Conservation (phyloP, 2,329 filamentous ascomycete genomes). For the Colletotrichum falcatum region DNA sequence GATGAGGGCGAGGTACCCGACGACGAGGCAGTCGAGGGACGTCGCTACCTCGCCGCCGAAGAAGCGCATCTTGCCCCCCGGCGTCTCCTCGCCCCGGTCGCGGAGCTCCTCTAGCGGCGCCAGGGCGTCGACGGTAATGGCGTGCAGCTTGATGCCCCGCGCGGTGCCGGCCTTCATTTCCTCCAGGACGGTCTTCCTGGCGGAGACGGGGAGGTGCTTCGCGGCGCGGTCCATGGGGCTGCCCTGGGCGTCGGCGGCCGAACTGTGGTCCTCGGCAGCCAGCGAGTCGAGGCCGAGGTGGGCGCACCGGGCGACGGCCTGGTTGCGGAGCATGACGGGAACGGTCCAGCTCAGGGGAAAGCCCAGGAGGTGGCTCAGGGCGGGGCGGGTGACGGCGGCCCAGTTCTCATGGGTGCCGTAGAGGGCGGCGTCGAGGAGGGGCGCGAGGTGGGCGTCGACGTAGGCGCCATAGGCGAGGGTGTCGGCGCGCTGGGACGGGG, state of each 20-base stretch:
- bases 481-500: conserved; percentile 58
- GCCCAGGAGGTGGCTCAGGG: conserved; percentile 82
- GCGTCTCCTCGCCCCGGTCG: conserved; percentile 45
- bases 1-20: conserved; percentile 84
- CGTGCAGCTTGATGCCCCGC: conserved; percentile 80
- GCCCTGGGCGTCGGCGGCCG: conserved; percentile 45
- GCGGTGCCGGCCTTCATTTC: conserved; percentile 78
- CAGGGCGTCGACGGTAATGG: conserved; percentile 77
- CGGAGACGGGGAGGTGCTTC: conserved; percentile 47
- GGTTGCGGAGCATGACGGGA: conserved; percentile 77
- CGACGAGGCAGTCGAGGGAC: conserved; percentile 81
- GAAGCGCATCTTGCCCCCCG: conserved; percentile 44
- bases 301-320: conserved; percentile 77
- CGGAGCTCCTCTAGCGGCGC: conserved; percentile 74
- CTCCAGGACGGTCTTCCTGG: conserved; percentile 68
- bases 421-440: conserved; percentile 86
- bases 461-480: conserved; percentile 72
- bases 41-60: conserved; percentile 57
- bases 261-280: conserved; percentile 66
- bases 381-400: conserved; percentile 78
- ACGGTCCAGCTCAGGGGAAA: conserved; percentile 92
- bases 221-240: conserved; percentile 45
- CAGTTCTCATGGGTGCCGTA: conserved; percentile 95
- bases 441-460: conserved; percentile 78
- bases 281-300: conserved; percentile 77